Percentiles rank a stretch among this genome's conserved stretches.
phyloP scores from a whole-genome alignment of 192 early-diverging fungal species.

The Backusella australiensis region DNA sequence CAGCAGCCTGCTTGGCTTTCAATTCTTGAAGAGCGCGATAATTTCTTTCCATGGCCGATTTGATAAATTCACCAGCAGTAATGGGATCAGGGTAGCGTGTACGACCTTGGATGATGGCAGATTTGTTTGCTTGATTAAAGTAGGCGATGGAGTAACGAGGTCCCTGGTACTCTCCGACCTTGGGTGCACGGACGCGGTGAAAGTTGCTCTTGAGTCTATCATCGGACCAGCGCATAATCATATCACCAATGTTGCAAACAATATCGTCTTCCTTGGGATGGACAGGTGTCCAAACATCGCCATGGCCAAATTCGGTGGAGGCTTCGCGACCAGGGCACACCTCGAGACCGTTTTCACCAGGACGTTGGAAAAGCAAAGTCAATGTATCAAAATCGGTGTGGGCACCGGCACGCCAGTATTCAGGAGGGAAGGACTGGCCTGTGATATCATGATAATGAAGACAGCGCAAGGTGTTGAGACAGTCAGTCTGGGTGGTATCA shows the following conservation, averaged over 20 bases:
- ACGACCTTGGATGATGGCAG: conserved; percentile 29
- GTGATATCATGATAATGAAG: conserved; percentile 22
- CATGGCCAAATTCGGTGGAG: neutral
- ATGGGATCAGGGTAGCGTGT: conserved; percentile 24
- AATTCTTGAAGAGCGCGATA: conserved; percentile 13
- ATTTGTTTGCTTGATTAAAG: conserved; percentile 29
- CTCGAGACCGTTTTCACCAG: conserved; percentile 20
- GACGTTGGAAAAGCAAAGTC: conserved; percentile 25
- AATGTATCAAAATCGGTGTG: conserved; percentile 22
- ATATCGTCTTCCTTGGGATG: conserved; percentile 23
- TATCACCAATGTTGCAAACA: conserved; percentile 36
- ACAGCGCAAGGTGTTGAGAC: conserved; percentile 23
- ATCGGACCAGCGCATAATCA: conserved; percentile 38
- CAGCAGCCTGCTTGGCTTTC: neutral
- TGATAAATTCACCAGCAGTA: conserved; percentile 28
- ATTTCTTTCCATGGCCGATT: conserved; percentile 28
- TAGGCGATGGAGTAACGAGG: conserved; percentile 30
- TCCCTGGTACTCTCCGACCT: conserved; percentile 13
- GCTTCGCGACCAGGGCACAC: neutral
- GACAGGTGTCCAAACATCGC: neutral
- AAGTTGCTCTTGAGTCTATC: conserved; percentile 30
- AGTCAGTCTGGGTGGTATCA: conserved; percentile 21
- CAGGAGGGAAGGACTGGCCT: neutral
- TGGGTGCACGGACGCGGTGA: conserved; percentile 25
- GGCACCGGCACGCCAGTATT: conserved; percentile 10